Conservation (phyloP, 2,329 filamentous ascomycete species). For the Chrysoporthe puriensis region DNA sequence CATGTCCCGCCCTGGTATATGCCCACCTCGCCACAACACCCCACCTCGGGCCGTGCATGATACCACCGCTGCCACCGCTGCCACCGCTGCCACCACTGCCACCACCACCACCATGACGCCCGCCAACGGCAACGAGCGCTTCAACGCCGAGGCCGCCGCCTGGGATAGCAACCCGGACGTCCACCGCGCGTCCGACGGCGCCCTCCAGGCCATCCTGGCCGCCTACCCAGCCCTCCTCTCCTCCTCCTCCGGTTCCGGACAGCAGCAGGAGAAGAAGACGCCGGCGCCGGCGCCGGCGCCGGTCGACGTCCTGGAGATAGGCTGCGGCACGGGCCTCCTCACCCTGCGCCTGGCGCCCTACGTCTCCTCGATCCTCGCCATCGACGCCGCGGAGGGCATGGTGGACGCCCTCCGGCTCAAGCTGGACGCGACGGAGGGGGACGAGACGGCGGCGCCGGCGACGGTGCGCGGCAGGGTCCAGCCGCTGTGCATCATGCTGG, state of each 20-base stretch:
- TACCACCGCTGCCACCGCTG: background rate
- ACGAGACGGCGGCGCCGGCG: background rate
- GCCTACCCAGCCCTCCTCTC: slow-evolving; percentile 18
- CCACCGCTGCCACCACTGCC: background rate
- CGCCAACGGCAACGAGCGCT: slow-evolving; percentile 45
- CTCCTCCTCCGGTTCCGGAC: slow-evolving; percentile 21
- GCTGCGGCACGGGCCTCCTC: slow-evolving; percentile 60
- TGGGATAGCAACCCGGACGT: slow-evolving; percentile 60
- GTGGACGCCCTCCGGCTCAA: slow-evolving; percentile 53
- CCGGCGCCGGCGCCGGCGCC: too few species aligned
- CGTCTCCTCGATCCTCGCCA: slow-evolving; percentile 51
- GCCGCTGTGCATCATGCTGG: slow-evolving; percentile 50
- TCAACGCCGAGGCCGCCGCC: slow-evolving; percentile 56
- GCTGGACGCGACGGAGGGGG: slow-evolving; percentile 32
- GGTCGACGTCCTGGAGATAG: slow-evolving; percentile 57
- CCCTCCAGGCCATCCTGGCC: slow-evolving; percentile 49
- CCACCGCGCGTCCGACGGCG: slow-evolving; percentile 47
- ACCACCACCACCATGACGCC: background rate
- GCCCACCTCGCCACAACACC: too few species aligned
- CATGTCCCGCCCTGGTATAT: too few species aligned
- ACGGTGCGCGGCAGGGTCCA: slow-evolving; percentile 35
- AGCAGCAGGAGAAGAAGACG: too few species aligned
- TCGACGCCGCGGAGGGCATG: slow-evolving; percentile 60
- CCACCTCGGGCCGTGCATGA: too few species aligned
- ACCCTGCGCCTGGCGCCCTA: slow-evolving; percentile 53